Base-by-base conservation (phyloP, 768 basidiomycete genomes). In the Agrocybe pediades region DNA sequence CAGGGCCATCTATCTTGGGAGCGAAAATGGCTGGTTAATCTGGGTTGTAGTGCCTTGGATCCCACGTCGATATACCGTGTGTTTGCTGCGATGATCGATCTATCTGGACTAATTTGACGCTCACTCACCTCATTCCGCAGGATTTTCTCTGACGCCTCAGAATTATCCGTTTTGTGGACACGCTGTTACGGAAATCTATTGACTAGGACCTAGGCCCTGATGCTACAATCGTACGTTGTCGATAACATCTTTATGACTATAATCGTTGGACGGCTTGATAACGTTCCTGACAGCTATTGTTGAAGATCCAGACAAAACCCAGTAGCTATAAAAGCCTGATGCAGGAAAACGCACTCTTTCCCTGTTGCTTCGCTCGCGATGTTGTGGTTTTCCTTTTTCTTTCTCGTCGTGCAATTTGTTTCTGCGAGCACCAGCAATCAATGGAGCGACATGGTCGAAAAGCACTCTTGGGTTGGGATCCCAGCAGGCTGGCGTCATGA, bases 401-500 rank as follows among this genome's bases (percentile, higher is more conserved):
- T 77, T 11, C 65, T 78, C 54, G 65, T 67, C 19, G 72, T 71
- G 39, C 58, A 76, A n/a, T 63, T 62, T 45, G 48, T 67, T 33
- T 71, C 77, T 41, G 72, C 69, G 57, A 74, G 75, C 40, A 69
- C 82, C 59, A 56, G 67, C 19, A 76, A 68, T 53, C 71, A 78
- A 41, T 83, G 81, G 80, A 75, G 78, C 56, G 76, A 80, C 58
- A 49, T 74, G n/a, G 58, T 64, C n/a, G 74, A 77, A 63, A 83
- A 82, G 61, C 83, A 84, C 53, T 74, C 80, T 20, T 84, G 83
- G 83, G 62, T 61, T 15, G 75, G 79, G 36, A 64, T 76, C 42
- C 84, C 84, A 20, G 69, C 68, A 6, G 82, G 82, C 21, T 86
- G 84, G 85, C 70, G 69, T 42, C 65, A 71, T 46, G 68, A 72